Percentiles rank a stretch among this genome's conserved stretches.
These are phyloP conservation scores for Fonsecaea pugnacius DNA, from an alignment of 2,329 filamentous ascomycete genomes.

Conservation along the genomic window DNA sequence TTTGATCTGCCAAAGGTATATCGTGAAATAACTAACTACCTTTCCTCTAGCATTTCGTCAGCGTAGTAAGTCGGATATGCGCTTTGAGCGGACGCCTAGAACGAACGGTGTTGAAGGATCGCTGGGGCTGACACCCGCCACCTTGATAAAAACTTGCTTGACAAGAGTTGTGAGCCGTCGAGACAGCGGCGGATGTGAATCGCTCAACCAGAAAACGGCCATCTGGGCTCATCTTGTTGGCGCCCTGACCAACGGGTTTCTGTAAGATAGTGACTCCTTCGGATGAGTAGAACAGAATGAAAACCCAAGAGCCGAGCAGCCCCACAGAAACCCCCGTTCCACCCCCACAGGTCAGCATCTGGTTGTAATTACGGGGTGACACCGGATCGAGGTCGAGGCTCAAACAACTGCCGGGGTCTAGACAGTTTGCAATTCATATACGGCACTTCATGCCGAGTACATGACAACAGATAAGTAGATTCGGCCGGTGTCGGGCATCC, in stretches of 20 bases:
- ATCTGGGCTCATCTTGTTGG: background rate
- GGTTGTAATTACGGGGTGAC: background rate
- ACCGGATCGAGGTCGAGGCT: slow-evolving; percentile 15
- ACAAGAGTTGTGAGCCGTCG: background rate
- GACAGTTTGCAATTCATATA: background rate
- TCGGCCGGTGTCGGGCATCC: background rate
- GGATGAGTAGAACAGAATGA: background rate
- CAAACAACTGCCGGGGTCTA: slow-evolving; percentile 17
- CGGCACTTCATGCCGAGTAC: background rate
- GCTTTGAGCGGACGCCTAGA: background rate
- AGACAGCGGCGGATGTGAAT: background rate
- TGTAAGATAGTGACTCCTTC: background rate
- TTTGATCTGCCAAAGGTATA: background rate
- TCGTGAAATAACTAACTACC: background rate
- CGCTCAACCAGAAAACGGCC: background rate
- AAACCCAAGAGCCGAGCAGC: background rate
- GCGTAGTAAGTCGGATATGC: background rate
- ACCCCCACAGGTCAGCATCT: slow-evolving; percentile 13
- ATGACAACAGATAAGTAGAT: background rate
- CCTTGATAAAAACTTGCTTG: background rate
- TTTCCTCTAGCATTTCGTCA: background rate
- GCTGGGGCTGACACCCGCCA: background rate
- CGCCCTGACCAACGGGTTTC: background rate
- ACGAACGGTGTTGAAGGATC: background rate
- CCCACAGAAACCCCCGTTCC: slow-evolving; percentile 1